A percentile compares a stretch with the other conserved stretches of the same genome.
These are phyloP conservation scores for Boechera retrofracta DNA, from an alignment of 345 rosid genomes.

Conservation along the genomic window DNA sequence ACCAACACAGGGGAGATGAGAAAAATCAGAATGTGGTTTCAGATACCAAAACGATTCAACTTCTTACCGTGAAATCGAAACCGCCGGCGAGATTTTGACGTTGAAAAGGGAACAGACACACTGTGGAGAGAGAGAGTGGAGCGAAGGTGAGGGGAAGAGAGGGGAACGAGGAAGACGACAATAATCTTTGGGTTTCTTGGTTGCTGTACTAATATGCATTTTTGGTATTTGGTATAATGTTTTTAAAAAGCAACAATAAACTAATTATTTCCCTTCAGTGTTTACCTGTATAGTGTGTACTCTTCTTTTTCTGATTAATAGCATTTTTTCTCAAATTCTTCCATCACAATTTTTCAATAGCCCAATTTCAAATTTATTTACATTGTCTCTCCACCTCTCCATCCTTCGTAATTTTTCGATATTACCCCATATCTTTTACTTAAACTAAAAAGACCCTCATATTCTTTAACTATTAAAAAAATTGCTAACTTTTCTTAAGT, in stretches of 20 bases:
- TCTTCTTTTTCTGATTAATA: too few species aligned
- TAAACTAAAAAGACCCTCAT: not conserved
- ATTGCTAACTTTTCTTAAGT: not conserved
- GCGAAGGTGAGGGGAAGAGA: not conserved
- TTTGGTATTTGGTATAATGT: too few species aligned
- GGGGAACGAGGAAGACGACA: slow-evolving; percentile 30
- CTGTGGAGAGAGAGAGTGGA: slow-evolving; percentile 1
- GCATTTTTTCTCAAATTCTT: too few species aligned
- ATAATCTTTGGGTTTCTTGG: too few species aligned
- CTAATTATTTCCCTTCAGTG: too few species aligned
- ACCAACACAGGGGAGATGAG: slow-evolving; percentile 4
- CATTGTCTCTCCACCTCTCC: too few species aligned
- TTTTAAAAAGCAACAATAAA: too few species aligned
- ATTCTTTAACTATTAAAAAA: not conserved
- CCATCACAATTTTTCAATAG: too few species aligned
- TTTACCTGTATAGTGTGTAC: too few species aligned
- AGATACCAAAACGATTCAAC: slow-evolving; percentile 2
- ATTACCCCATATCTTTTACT: not conserved
- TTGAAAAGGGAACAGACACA: not conserved
- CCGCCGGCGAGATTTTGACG: not conserved
- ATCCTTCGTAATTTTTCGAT: too few species aligned
- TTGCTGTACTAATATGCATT: too few species aligned
- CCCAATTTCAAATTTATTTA: too few species aligned
- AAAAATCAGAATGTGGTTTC: not conserved
- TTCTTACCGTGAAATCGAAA: slow-evolving; percentile 20